Evolutionary conservation across 2,329 filamentous ascomycete species (phyloP).

Genomic region (Pseudofabraea citricarpa): DNA sequence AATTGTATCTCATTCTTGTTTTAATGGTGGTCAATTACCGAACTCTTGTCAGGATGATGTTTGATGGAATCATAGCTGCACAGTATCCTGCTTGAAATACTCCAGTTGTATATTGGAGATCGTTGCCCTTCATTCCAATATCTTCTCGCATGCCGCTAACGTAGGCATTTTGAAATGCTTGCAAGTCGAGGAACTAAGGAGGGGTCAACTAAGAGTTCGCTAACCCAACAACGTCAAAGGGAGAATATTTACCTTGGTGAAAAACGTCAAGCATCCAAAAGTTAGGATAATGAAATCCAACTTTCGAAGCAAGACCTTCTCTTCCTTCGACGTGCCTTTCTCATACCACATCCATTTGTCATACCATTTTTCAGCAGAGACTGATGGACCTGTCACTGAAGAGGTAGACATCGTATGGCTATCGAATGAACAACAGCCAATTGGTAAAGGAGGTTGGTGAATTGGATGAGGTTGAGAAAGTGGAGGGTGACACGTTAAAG

Average conservation of each 20-base stretch:
- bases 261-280: slow-evolving; percentile 36
- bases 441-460: background rate
- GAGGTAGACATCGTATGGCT: background rate
- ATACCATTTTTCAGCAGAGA: background rate
- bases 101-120: slow-evolving; percentile 26
- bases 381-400: background rate
- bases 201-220: too few species aligned
- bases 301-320: slow-evolving; percentile 37
- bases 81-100: slow-evolving; percentile 6
- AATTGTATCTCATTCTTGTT: background rate
- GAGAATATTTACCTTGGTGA: slow-evolving; percentile 5
- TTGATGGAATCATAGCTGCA: slow-evolving; percentile 4
- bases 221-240: too few species aligned
- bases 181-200: slow-evolving; percentile 11
- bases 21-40: background rate
- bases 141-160: slow-evolving; percentile 35
- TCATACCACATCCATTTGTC: slow-evolving; percentile 2
- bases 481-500: too few species aligned
- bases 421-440: background rate
- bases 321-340: slow-evolving; percentile 23
- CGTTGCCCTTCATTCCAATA: slow-evolving; percentile 32
- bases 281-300: slow-evolving; percentile 36
- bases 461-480: too few species aligned
- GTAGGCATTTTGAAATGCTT: slow-evolving; percentile 29
- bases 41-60: slow-evolving; percentile 8